These are phyloP conservation scores for Setaria italica DNA, from an alignment of 202 grass and related monocot genomes.

Conservation along the genomic window DNA sequence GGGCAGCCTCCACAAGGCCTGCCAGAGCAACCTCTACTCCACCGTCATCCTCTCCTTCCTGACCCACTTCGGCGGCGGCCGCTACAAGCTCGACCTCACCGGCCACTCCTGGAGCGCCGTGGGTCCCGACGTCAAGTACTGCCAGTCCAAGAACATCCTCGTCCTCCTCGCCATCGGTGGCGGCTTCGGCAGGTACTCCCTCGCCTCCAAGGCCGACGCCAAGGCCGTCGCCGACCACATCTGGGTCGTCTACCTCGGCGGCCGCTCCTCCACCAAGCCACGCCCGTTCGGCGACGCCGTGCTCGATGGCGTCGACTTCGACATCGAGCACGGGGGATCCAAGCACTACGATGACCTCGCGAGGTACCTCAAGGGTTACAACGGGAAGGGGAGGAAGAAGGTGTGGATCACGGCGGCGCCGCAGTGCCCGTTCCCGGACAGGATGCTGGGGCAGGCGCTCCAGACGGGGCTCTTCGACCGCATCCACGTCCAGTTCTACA, in stretches of 20 bases:
- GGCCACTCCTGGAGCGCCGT: background rate
- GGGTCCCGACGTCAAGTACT: background rate
- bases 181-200: slow-evolving; percentile 45
- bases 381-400: slow-evolving; percentile 31
- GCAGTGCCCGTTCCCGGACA: slow-evolving; percentile 62
- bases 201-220: slow-evolving; percentile 52
- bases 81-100: background rate
- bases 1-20: slow-evolving; percentile 46
- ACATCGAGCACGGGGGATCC: slow-evolving; percentile 48
- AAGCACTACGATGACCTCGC: slow-evolving; percentile 28
- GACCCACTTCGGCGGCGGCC: slow-evolving; percentile 37
- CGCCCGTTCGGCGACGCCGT: slow-evolving; percentile 55
- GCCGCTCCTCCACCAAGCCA: slow-evolving; percentile 12
- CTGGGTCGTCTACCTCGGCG: slow-evolving; percentile 59
- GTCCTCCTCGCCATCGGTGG: slow-evolving; percentile 68
- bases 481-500: slow-evolving; percentile 66
- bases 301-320: slow-evolving; percentile 64
- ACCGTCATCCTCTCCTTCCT: slow-evolving; percentile 58
- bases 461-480: slow-evolving; percentile 64
- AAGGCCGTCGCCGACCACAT: slow-evolving; percentile 48
- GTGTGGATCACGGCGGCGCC: slow-evolving; percentile 60
- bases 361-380: slow-evolving; percentile 26
- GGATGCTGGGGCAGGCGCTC: slow-evolving; percentile 37
- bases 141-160: slow-evolving; percentile 42
- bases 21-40: slow-evolving; percentile 47